Conservation (phyloP, 2,329 filamentous ascomycete genomes). For the Microdochium paspali region DNA sequence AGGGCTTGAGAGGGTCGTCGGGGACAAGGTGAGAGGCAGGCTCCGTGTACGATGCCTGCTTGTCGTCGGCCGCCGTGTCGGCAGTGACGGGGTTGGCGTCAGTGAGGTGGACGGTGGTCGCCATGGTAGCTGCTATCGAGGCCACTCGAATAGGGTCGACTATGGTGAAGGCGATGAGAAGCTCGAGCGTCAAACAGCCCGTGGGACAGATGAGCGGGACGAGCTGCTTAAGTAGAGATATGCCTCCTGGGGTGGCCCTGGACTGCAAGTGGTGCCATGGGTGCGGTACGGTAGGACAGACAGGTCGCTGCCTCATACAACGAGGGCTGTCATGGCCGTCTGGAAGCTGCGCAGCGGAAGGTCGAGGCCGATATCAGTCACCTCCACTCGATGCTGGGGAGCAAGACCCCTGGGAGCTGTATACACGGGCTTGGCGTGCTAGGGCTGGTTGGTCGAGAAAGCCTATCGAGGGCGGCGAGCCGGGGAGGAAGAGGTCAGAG, state of each 20-base stretch:
- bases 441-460: neutral
- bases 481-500: neutral
- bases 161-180: neutral
- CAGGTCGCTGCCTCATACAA: no score
- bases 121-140: neutral
- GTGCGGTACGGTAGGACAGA: neutral
- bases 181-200: neutral
- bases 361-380: neutral
- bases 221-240: neutral
- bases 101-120: neutral
- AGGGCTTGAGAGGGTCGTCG: slow-evolving; percentile 1
- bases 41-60: no score
- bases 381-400: neutral
- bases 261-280: neutral
- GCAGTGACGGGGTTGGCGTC: slow-evolving; percentile 1
- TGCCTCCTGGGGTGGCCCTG: neutral
- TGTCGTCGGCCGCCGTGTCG: slow-evolving; percentile 1
- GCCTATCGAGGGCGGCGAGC: neutral
- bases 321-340: no score
- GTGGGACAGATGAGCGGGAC: neutral
- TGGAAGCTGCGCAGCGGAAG: neutral
- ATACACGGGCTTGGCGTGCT: neutral
- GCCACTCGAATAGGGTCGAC: neutral
- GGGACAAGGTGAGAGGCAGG: slow-evolving; percentile 2
- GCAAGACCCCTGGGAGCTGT: neutral